A percentile compares a stretch with the other conserved stretches of the same genome.
Conservation (phyloP, 192 early-diverging fungal genomes). For the Backusella liffmaniae region DNA sequence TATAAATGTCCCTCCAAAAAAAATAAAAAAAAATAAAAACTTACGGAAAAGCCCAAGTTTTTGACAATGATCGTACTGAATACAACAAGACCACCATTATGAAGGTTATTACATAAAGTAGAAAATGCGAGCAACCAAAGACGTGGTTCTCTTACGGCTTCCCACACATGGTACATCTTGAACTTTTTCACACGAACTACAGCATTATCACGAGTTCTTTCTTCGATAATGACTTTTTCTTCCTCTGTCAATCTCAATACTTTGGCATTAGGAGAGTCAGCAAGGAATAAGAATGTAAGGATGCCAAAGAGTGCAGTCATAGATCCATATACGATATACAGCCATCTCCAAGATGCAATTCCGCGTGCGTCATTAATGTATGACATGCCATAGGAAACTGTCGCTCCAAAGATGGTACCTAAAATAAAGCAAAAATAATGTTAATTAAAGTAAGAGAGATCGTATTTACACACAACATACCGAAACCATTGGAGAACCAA, state of each 20-base stretch:
- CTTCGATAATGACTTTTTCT: slow-evolving; percentile 29
- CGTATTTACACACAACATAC: neutral
- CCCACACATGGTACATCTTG: slow-evolving; percentile 24
- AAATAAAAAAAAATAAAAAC: neutral
- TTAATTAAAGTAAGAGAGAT: too few relatives aligned
- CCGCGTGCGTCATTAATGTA: slow-evolving; percentile 8
- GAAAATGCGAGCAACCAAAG: slow-evolving; percentile 15
- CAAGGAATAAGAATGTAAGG: slow-evolving; percentile 28
- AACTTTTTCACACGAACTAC: slow-evolving; percentile 5
- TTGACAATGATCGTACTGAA: slow-evolving; percentile 19
- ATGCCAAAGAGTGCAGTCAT: slow-evolving; percentile 23
- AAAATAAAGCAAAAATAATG: neutral
- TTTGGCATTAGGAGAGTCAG: slow-evolving; percentile 19
- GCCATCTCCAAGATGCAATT: slow-evolving; percentile 28
- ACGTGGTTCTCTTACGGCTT: slow-evolving; percentile 25
- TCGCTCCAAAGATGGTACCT: slow-evolving; percentile 18
- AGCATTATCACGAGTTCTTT: slow-evolving; percentile 27
- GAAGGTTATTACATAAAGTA: slow-evolving; percentile 18
- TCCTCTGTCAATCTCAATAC: slow-evolving; percentile 15
- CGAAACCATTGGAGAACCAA: slow-evolving; percentile 22
- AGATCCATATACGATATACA: slow-evolving; percentile 24
- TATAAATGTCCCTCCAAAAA: neutral
- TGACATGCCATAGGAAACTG: slow-evolving; percentile 21
- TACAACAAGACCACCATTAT: slow-evolving; percentile 25
- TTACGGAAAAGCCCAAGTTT: slow-evolving; percentile 27